Evolutionary conservation across 768 basidiomycete genomes (phyloP).

Genomic region (Lactifluus volemus): DNA sequence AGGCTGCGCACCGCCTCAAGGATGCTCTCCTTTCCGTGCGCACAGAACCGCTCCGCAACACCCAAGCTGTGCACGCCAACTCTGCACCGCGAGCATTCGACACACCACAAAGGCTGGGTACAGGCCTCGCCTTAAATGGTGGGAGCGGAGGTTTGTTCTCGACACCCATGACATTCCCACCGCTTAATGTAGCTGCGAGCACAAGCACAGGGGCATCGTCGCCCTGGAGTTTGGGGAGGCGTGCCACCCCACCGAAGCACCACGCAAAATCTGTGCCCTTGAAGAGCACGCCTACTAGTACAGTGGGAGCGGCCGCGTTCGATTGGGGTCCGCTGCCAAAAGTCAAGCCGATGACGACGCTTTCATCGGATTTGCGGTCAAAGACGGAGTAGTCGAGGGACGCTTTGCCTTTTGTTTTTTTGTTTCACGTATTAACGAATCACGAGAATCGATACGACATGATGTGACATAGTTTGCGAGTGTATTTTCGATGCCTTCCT

Average conservation of each 20-base stretch:
- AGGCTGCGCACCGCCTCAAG: conserved; percentile 63
- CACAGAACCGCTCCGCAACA: conserved; percentile 59
- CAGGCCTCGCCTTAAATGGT: background rate
- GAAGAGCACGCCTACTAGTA: conserved; percentile 21
- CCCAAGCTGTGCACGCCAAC: conserved; percentile 31
- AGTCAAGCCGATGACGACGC: conserved; percentile 16
- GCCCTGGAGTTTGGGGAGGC: background rate
- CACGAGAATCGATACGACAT: background rate
- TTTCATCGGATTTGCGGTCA: conserved; percentile 16
- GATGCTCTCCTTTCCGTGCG: conserved; percentile 52
- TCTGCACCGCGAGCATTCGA: conserved; percentile 24
- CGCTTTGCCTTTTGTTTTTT: background rate
- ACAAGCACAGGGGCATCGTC: conserved; percentile 5
- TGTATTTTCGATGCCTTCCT: background rate
- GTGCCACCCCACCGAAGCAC: conserved; percentile 22
- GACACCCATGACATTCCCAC: conserved; percentile 6
- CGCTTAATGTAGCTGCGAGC: background rate
- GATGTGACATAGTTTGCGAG: background rate
- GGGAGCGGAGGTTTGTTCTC: background rate
- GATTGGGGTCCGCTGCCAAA: conserved; percentile 56
- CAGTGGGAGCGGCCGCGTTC: conserved; percentile 27
- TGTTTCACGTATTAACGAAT: background rate
- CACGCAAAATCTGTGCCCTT: conserved; percentile 30
- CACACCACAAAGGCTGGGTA: conserved; percentile 13
- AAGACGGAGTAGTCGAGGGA: background rate